These are phyloP conservation scores for Scytalidium sp. DNA, from an alignment of 2,329 filamentous ascomycete genomes.

Conservation along the genomic window DNA sequence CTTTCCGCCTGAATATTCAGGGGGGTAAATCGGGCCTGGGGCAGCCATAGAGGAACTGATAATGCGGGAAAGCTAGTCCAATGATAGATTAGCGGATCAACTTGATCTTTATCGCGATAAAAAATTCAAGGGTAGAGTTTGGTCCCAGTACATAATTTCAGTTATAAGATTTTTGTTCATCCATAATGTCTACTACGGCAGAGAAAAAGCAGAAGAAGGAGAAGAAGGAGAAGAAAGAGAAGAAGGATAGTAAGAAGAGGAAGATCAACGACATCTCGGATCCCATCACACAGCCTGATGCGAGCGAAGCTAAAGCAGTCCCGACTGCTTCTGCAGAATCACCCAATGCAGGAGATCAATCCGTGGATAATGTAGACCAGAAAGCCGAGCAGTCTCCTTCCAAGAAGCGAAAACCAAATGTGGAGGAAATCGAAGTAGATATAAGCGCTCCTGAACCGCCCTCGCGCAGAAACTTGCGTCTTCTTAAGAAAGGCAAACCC, in stretches of 20 bases:
- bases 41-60: not conserved
- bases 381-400: constrained; percentile 16
- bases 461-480: constrained; percentile 89
- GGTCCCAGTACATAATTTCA: constrained; percentile 6
- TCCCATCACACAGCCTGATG: not conserved
- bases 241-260: constrained; percentile 19
- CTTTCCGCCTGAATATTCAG: not conserved
- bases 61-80: not conserved
- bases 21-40: not conserved
- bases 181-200: constrained; percentile 12
- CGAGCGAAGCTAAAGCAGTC: not conserved
- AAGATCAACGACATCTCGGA: constrained; percentile 15
- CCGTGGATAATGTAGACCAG: not conserved
- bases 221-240: constrained; percentile 23
- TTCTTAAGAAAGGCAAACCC: constrained; percentile 78
- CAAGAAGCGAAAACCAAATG: constrained; percentile 64
- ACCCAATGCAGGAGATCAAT: not conserved
- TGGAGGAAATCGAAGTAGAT: constrained; percentile 84
- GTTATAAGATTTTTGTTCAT: not conserved
- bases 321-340: not conserved
- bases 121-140: constrained; percentile 4
- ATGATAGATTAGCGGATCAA: not conserved
- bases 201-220: constrained; percentile 24
- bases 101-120: not conserved
- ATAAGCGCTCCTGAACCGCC: constrained; percentile 85